Conservation (phyloP, 352 stramenopile species). For the Aphanomyces cochlioides region DNA sequence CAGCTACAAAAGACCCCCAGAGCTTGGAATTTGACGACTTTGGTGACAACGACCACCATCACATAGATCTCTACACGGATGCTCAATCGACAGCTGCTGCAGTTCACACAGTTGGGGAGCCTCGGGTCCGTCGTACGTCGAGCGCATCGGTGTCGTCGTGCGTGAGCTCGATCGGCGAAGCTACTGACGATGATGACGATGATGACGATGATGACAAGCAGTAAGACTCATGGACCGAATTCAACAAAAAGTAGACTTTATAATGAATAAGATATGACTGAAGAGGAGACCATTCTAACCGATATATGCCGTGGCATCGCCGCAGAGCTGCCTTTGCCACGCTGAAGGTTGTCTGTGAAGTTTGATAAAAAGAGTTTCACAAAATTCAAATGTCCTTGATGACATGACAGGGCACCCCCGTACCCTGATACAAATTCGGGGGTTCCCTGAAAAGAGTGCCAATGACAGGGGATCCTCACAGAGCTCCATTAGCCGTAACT, state of each 20-base stretch:
- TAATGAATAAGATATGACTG: background rate
- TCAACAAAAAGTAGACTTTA: conserved; percentile 12
- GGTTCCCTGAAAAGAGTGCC: too few relatives aligned
- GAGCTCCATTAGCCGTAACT: too few relatives aligned
- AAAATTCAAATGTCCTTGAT: too few relatives aligned
- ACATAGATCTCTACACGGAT: conserved; percentile 7
- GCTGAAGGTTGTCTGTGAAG: too few relatives aligned
- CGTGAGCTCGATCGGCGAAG: background rate
- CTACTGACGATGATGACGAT: background rate
- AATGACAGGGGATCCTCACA: too few relatives aligned
- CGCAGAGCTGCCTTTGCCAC: too few relatives aligned
- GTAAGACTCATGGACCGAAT: background rate
- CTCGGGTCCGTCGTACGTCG: background rate
- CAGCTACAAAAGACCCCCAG: background rate
- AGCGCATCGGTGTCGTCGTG: background rate
- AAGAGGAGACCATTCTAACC: too few relatives aligned
- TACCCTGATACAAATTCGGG: too few relatives aligned
- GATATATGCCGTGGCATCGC: too few relatives aligned
- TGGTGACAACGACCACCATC: conserved; percentile 6
- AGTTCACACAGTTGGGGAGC: background rate
- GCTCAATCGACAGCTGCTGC: conserved; percentile 6
- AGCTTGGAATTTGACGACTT: conserved; percentile 3
- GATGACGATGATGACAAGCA: background rate
- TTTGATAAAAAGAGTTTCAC: too few relatives aligned
- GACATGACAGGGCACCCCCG: too few relatives aligned